Conservation (phyloP, 306 rosid species). For the Biancaea sappan region DNA sequence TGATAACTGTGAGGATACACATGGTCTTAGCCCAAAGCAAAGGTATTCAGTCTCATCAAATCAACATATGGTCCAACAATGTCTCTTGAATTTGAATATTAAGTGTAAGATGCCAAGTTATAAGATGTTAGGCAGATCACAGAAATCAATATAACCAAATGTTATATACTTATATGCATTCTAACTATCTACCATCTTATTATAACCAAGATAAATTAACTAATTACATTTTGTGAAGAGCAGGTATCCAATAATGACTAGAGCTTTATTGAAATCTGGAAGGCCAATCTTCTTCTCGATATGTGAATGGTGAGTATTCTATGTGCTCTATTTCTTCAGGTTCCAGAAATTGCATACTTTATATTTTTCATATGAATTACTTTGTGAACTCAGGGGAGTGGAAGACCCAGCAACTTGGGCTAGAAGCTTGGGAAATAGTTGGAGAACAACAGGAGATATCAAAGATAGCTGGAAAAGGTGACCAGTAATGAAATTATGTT, state of each 20-base stretch:
- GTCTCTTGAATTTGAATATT: no score
- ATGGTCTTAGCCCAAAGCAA: conserved; percentile 44
- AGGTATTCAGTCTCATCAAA: conserved; percentile 36
- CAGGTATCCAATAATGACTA: conserved; percentile 67
- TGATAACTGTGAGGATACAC: conserved; percentile 57
- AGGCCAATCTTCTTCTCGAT: conserved; percentile 59
- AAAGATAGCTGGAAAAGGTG: conserved; percentile 54
- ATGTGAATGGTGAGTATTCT: conserved; percentile 69
- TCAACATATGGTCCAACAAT: not conserved
- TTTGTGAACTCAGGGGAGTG: conserved; percentile 28
- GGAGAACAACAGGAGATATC: conserved; percentile 70
- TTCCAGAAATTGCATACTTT: not conserved
- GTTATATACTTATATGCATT: no score
- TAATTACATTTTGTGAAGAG: not conserved
- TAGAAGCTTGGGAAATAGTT: conserved; percentile 53
- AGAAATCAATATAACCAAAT: no score
- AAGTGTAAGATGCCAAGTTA: no score
- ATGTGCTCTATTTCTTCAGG: not conserved
- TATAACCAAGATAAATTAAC: not conserved
- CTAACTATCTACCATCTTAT: not conserved
- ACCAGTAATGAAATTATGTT: not conserved
- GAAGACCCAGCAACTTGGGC: conserved; percentile 65
- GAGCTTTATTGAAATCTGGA: conserved; percentile 52
- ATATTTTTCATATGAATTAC: not conserved
- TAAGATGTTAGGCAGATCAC: no score